Base-by-base conservation (phyloP, 495 filamentous ascomycete genomes). In the Penicillium macrosclerotiorum region DNA sequence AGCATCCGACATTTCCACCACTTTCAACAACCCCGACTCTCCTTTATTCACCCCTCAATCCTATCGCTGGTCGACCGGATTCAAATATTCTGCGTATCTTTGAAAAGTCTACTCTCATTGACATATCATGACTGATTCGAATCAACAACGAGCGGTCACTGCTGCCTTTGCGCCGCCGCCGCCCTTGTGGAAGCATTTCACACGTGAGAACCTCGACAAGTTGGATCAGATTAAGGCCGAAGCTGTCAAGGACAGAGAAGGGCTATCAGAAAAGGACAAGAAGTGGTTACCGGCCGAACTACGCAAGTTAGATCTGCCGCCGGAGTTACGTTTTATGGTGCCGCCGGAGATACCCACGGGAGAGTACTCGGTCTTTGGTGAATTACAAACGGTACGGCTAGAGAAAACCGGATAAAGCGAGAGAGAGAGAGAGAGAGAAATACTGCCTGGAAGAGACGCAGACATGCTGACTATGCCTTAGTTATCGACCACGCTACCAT, bases 151-250 rank as follows among this genome's bases (percentile, higher is more conserved):
- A 47, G 59, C 75, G 19, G 67, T 76, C n/a, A 67, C 72, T n/a
- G 72, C 78, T 9, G 72, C 80, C 19, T 90, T 90, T 67, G 92
- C 93, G 13, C 77, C 86, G 12, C 93, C 93, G 3, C 93, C 93
- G 16, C 83, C 86, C 3, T 90, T 95, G 73, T 97, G 89, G 80
- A 85, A 88, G 51, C 75, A 83, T 62, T 97, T 97, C 69, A 96
- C 89, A 0, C 57, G 79, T 3, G 80, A 84, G 0, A 96, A 95
- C 64, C 57, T 93, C 47, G 65, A 79, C 18, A 82, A 77, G 25
- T 77, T 94, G 36, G 73, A 85, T 26, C 54, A 74, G 42, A 59
- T 77, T 49, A 75, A 74, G 54, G 66, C 71, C 20, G 65, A 74
- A 24, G 62, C 67, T 1, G 54, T 73, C 57, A 57, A 73, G 56